Conservation (phyloP, 2,329 filamentous ascomycete genomes). For the Phaeosphaeria sp. region DNA sequence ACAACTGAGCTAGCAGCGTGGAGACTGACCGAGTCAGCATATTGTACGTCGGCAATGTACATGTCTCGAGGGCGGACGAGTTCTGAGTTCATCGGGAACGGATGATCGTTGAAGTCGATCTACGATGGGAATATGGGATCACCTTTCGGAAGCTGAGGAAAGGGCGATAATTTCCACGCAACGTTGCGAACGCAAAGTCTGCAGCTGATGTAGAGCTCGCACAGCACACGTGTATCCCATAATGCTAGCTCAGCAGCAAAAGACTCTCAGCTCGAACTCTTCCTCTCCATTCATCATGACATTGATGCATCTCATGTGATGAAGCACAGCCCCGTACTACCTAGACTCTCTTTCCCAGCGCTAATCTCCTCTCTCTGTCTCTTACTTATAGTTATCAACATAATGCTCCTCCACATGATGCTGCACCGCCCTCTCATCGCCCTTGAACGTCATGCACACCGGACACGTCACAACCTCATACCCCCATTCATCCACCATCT, state of each 20-base stretch:
- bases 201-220: background rate
- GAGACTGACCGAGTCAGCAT: no score
- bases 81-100: background rate
- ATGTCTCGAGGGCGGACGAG: no score
- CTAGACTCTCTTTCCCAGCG: background rate
- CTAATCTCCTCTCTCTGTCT: no score
- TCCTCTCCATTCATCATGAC: background rate
- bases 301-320: no score
- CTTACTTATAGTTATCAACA: constrained; percentile 16
- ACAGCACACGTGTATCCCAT: background rate
- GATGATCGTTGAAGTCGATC: background rate
- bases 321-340: no score
- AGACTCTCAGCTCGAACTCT: background rate
- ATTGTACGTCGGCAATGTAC: no score
- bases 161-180: background rate
- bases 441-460: constrained; percentile 70
- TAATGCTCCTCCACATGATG: constrained; percentile 71
- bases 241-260: background rate
- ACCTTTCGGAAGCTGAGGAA: background rate
- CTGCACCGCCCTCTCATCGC: constrained; percentile 71
- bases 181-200: background rate
- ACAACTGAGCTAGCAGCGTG: background rate
- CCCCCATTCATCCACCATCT: constrained; percentile 25
- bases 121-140: background rate
- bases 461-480: constrained; percentile 62